These are phyloP conservation scores for Sarocladiaceae sp. DNA, from an alignment of 2,329 filamentous ascomycete species.

Conservation along the genomic window DNA sequence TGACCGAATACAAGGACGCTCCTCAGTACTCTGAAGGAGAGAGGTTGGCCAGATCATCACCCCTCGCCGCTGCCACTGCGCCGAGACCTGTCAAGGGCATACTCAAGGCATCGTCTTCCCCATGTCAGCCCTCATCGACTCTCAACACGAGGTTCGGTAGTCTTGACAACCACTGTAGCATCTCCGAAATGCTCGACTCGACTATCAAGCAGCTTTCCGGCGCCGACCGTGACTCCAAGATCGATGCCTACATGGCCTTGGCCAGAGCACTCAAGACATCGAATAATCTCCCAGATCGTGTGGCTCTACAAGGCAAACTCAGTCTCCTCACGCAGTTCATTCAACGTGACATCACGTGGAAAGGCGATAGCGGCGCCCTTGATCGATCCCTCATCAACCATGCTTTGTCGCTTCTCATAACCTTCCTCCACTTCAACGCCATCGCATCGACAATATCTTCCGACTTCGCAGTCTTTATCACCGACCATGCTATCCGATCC, in stretches of 20 bases:
- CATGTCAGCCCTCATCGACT: conserved; percentile 35
- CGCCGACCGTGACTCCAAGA: conserved; percentile 61
- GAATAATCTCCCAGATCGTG: conserved; percentile 70
- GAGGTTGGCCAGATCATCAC: conserved; percentile 31
- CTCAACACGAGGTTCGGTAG: conserved; percentile 35
- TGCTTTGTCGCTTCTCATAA: conserved; percentile 69
- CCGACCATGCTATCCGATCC: conserved; percentile 72
- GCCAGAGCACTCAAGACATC: conserved; percentile 72
- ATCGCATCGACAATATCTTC: conserved; percentile 64
- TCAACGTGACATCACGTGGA: conserved; percentile 67
- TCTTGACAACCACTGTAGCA: conserved; percentile 39
- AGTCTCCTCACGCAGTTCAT: conserved; percentile 74
- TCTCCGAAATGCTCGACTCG: conserved; percentile 79
- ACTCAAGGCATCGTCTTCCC: conserved; percentile 61
- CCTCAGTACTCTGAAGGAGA: conserved; percentile 35
- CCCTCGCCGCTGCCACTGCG: conserved; percentile 33
- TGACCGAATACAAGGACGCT: conserved; percentile 51
- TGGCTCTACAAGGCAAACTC: conserved; percentile 70
- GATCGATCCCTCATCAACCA: conserved; percentile 71
- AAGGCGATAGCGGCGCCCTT: conserved; percentile 44
- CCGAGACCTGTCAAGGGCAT: conserved; percentile 57
- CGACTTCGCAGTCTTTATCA: conserved; percentile 72
- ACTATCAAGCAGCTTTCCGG: conserved; percentile 75
- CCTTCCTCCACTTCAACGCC: conserved; percentile 68
- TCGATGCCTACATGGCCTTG: conserved; percentile 83